Evolutionary conservation across 352 stramenopile genomes (phyloP), one percentile per base, ranked within the genome.

Genomic region (Phytophthora tubulina): DNA sequence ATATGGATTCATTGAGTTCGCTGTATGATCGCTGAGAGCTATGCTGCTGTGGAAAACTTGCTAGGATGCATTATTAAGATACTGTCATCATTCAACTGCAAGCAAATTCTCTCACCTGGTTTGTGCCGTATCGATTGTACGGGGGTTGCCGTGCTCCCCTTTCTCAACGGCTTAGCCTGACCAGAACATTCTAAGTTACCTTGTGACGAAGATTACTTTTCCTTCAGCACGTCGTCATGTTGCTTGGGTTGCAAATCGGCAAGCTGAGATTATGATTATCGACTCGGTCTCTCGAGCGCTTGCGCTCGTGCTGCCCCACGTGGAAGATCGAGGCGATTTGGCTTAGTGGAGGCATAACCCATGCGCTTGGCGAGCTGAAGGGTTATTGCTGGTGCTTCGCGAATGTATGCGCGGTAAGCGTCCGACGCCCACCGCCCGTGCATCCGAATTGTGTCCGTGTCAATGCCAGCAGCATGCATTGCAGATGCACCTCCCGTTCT

Each of bases 341-440:
- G 21, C 35, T 45, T 46, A 21, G 17, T 50, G 49, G 31, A 21
- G 27, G 27, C 11, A 52, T 58, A 5, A 8, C 61, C 31, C 60
- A 67, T 60, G 21, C 49, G 27, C 21, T 31, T 41, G 3, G 49
- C 35, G 13, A 60, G 60, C 27, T 67, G 60, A 17, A 67, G 36
- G n/a, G 8, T 14, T 11, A 27, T 2, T 52, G 60, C 30, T 7
- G 35, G 35, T 30, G 38, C 60, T 59, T 60, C 36, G 10, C 38
- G 49, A 33, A 68, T 15, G 41, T 63, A 63, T 1, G 27, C 21
- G 15, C 35, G 51, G 14, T 69, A 69, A 9, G 51, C 51, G 14
- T 69, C 42, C 3, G 50, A 69, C 2, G 62, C 38, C 61, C 61
- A 68, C 9, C 62, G 31, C 3, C 62, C 62, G 33, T 69, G 41